A percentile compares a stretch with the other conserved stretches of the same genome.
Conservation (phyloP, 768 basidiomycete genomes). For the Ramaria rubella region DNA sequence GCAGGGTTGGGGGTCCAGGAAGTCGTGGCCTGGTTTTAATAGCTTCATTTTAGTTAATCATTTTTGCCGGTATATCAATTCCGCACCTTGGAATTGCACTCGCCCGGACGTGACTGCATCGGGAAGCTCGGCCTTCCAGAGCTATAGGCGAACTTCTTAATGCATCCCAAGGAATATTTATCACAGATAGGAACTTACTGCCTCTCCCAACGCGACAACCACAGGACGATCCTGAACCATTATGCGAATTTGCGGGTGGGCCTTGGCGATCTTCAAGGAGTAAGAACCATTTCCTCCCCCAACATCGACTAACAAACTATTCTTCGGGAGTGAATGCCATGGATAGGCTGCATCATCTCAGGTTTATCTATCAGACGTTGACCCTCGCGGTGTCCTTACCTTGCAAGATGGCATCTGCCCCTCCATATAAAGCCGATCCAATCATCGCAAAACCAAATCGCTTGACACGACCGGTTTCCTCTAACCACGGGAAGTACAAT, state of each 20-base stretch:
- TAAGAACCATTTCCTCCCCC: slow-evolving; percentile 25
- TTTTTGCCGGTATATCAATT: neutral
- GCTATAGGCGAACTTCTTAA: neutral
- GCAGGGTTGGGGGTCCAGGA: slow-evolving; percentile 23
- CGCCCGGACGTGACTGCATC: slow-evolving; percentile 17
- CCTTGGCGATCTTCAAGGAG: slow-evolving; percentile 19
- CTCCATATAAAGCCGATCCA: slow-evolving; percentile 14
- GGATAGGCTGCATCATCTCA: slow-evolving; percentile 20
- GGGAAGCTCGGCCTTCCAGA: slow-evolving; percentile 21
- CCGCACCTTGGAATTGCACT: slow-evolving; percentile 20
- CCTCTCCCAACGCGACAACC: slow-evolving; percentile 19
- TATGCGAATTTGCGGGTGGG: slow-evolving; percentile 19
- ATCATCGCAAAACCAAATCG: slow-evolving; percentile 20
- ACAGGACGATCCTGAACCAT: slow-evolving; percentile 27
- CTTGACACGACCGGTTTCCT: slow-evolving; percentile 1
- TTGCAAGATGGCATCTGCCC: slow-evolving; percentile 15
- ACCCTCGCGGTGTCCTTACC: slow-evolving; percentile 10
- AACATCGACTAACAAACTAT: slow-evolving; percentile 29
- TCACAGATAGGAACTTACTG: slow-evolving; percentile 8
- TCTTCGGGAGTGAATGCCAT: slow-evolving; percentile 18
- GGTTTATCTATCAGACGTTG: neutral
- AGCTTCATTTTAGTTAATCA: neutral
- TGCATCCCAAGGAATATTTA: neutral
- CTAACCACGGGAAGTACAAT: slow-evolving; percentile 1
- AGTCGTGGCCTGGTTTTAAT: slow-evolving; percentile 17